A percentile compares a stretch with the other conserved stretches of the same genome.
Conservation (phyloP, 2,329 filamentous ascomycete genomes). For the Onygenales sp. region DNA sequence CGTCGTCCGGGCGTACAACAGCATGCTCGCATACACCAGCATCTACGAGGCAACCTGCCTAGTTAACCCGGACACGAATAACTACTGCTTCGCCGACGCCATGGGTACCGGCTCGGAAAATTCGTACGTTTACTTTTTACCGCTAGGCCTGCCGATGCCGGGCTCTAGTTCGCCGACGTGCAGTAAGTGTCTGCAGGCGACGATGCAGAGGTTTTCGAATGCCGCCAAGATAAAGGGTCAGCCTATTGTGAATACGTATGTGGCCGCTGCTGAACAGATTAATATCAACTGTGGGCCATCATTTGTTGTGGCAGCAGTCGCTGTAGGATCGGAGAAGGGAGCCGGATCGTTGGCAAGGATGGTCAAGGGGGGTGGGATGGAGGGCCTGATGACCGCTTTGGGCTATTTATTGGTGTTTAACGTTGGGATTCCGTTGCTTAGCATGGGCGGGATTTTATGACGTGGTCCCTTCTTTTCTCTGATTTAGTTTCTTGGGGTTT, state of each 20-base stretch:
- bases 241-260: slow-evolving; percentile 60
- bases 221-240: slow-evolving; percentile 58
- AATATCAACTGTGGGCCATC: slow-evolving; percentile 52
- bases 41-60: slow-evolving; percentile 77
- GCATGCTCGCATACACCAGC: slow-evolving; percentile 65
- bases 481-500: neutral
- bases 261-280: slow-evolving; percentile 60
- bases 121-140: slow-evolving; percentile 75
- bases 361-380: neutral
- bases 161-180: slow-evolving; percentile 62
- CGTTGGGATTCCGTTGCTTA: slow-evolving; percentile 1
- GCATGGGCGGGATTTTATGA: neutral
- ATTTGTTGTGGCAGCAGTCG: slow-evolving; percentile 32
- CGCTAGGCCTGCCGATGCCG: slow-evolving; percentile 64
- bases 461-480: neutral
- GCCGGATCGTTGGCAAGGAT: neutral
- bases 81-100: slow-evolving; percentile 74
- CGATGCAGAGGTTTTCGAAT: slow-evolving; percentile 70
- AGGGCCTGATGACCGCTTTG: neutral
- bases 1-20: slow-evolving; percentile 65
- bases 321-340: neutral
- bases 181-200: slow-evolving; percentile 63
- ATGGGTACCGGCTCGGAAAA: slow-evolving; percentile 59
- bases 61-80: slow-evolving; percentile 51
- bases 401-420: slow-evolving; percentile 3